A percentile compares a stretch with the other conserved stretches of the same genome.
Conservation (phyloP, 805 yeast species). For the Priceomyces medius region DNA sequence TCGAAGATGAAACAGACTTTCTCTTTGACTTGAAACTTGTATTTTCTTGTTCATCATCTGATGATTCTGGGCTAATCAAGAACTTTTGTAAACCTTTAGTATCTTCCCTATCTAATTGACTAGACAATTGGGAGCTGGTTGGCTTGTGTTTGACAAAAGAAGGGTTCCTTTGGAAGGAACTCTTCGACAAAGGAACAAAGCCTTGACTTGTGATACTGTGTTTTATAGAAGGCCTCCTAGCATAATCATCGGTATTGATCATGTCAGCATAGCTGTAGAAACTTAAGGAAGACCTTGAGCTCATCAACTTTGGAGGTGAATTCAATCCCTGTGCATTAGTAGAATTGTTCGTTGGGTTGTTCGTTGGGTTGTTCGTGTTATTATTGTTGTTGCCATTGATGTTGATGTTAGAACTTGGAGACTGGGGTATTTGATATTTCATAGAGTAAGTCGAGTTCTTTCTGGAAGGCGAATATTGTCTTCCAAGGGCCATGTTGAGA, state of each 20-base stretch:
- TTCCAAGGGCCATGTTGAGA: conserved; percentile 48
- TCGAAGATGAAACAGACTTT: conserved; percentile 9
- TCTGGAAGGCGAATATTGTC: conserved; percentile 39
- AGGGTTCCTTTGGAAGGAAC: conserved; percentile 9
- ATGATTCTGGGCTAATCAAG: conserved; percentile 27
- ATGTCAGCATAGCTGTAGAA: conserved; percentile 82
- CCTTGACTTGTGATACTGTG: conserved; percentile 16
- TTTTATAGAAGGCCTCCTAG: conserved; percentile 59
- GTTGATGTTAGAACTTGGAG: conserved; percentile 8
- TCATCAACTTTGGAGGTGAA: conserved; percentile 41
- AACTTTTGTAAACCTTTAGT: conserved; percentile 12
- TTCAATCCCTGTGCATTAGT: conserved; percentile 25
- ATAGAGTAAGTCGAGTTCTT: conserved; percentile 35
- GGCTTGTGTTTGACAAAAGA: conserved; percentile 8
- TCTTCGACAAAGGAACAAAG: conserved; percentile 4
- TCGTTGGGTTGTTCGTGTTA: neutral
- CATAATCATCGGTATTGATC: conserved; percentile 63
- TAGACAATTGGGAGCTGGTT: conserved; percentile 22
- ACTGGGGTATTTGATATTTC: conserved; percentile 5
- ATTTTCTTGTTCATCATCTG: conserved; percentile 23
- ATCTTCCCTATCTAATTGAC: conserved; percentile 16
- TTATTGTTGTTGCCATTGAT: conserved; percentile 4
- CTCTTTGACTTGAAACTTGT: conserved; percentile 7
- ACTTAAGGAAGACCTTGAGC: conserved; percentile 39
- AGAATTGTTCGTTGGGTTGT: neutral